Evolutionary conservation across 306 rosid species (phyloP).

Genomic region (Betula pendula): DNA sequence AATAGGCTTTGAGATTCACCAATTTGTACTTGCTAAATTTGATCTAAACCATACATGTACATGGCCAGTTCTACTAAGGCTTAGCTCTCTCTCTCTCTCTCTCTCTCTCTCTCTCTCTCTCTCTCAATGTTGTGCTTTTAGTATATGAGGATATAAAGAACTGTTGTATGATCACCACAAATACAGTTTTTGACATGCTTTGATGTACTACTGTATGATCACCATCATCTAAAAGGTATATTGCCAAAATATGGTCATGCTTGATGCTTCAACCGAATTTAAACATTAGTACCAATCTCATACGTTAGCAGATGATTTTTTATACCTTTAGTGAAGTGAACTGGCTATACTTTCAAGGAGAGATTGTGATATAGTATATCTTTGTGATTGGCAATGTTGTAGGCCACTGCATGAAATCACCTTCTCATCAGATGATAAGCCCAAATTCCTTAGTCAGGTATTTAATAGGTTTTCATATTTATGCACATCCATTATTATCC

Average conservation of each 20-base stretch:
- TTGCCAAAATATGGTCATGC: too few relatives aligned
- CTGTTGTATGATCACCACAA: neutral
- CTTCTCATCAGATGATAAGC: conserved; percentile 91
- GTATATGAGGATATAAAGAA: conserved; percentile 7
- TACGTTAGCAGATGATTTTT: too few relatives aligned
- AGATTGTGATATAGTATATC: neutral
- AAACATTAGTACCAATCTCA: too few relatives aligned
- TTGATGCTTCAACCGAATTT: too few relatives aligned
- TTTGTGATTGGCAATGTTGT: conserved; percentile 44
- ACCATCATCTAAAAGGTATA: too few relatives aligned
- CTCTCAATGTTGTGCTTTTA: conserved; percentile 6
- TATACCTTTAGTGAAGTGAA: neutral
- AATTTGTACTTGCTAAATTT: too few relatives aligned
- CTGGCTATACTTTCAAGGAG: conserved; percentile 12
- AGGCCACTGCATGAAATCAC: conserved; percentile 99
- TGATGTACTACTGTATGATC: conserved; percentile 19
- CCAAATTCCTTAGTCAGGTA: conserved; percentile 98
- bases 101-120: neutral
- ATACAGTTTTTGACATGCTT: neutral
- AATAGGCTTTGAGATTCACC: neutral
- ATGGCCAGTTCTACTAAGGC: conserved; percentile 14
- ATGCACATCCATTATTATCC: neutral
- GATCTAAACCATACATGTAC: neutral
- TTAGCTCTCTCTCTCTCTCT: neutral
- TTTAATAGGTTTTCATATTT: conserved; percentile 16